A percentile compares a stretch with the other conserved stretches of the same genome.
phyloP scores from a whole-genome alignment of 441 rosid species.

The Cnidoscolus chayamansa region DNA sequence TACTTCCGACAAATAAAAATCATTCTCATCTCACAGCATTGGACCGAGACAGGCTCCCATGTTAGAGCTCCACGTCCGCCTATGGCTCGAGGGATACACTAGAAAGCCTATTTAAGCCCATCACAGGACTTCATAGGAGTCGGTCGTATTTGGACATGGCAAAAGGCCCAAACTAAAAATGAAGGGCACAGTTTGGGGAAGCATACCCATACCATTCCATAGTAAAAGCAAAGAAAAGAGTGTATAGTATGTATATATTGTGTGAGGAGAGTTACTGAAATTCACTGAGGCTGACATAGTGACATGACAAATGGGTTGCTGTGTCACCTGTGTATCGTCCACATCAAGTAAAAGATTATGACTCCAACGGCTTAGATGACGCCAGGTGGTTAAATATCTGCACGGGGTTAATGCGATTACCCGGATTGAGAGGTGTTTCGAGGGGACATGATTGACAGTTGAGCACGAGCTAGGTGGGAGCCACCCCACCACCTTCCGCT shows the following conservation, averaged over 20 bases:
- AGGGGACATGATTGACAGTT: conserved; percentile 44
- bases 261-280: conserved; percentile 1
- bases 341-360: conserved; percentile 14
- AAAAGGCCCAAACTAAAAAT: no score
- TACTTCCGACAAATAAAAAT: no score
- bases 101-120: no score
- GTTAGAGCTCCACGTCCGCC: no score
- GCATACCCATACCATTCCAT: neutral
- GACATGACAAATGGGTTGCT: neutral
- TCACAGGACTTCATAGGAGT: no score
- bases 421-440: conserved; percentile 15
- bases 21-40: no score
- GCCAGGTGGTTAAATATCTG: conserved; percentile 8
- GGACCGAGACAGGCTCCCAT: no score
- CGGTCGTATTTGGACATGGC: no score
- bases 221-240: neutral
- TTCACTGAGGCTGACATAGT: neutral
- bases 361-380: neutral
- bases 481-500: neutral
- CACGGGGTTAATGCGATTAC: neutral
- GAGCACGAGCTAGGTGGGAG: conserved; percentile 28
- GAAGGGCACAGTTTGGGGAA: no score
- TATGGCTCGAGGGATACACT: no score
- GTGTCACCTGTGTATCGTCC: conserved; percentile 20
- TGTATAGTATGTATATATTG: neutral